phyloP scores from a whole-genome alignment of 2,329 filamentous ascomycete genomes.

The Diaporthe citriasiana region DNA sequence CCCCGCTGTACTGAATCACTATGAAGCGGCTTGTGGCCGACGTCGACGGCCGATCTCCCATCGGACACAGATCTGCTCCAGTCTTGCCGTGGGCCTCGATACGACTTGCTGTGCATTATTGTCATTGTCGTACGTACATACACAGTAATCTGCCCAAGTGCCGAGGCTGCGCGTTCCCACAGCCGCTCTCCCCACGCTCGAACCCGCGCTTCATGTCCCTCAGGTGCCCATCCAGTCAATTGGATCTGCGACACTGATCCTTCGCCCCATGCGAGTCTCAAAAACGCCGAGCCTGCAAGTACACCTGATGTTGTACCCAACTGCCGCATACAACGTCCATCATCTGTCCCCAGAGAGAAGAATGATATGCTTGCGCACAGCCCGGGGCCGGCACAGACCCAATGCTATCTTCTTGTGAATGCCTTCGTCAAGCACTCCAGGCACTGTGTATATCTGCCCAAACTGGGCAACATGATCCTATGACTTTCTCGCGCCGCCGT shows the following conservation, averaged over 20 bases:
- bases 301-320: slow-evolving; percentile 13
- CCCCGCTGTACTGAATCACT: slow-evolving; percentile 26
- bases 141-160: slow-evolving; percentile 9
- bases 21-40: slow-evolving; percentile 27
- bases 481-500: background rate
- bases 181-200: slow-evolving; percentile 9
- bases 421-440: background rate
- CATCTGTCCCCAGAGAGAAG: background rate
- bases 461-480: background rate
- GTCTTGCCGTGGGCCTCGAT: slow-evolving; percentile 25
- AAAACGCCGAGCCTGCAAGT: slow-evolving; percentile 21
- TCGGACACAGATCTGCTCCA: slow-evolving; percentile 22
- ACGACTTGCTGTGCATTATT: slow-evolving; percentile 11
- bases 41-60: slow-evolving; percentile 22
- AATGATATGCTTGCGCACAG: background rate
- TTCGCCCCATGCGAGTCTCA: background rate
- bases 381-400: background rate
- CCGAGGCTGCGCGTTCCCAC: slow-evolving; percentile 26
- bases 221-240: slow-evolving; percentile 17
- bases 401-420: background rate
- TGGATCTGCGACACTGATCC: slow-evolving; percentile 24
- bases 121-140: background rate
- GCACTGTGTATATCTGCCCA: background rate
- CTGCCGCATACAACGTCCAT: slow-evolving; percentile 11
- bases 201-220: slow-evolving; percentile 21